Base-by-base conservation (phyloP, 2,329 filamentous ascomycete species). In the Nemania sp. region DNA sequence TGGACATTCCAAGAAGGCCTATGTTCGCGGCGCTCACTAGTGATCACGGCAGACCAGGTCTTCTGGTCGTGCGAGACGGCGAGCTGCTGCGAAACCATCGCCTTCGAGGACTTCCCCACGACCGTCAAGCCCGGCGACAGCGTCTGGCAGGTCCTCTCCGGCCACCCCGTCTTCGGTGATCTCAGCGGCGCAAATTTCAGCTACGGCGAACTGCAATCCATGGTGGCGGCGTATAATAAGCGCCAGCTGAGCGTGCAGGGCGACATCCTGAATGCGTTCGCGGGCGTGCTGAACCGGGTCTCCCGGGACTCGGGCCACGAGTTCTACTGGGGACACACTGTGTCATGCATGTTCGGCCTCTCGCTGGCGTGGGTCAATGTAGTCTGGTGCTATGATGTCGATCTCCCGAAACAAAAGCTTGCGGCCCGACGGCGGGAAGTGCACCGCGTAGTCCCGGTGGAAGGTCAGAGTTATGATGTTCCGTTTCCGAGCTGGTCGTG, bases 1-100 rank as follows among this genome's bases (percentile, higher is more conserved):
- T 73, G 71, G 70, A 72, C 70, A 10, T 73, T 73, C 51, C 70
- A 72, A 38, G 70, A 73, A 53, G 70, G 71, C 2, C 62, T 73
- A 5, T 73, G 71, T 52, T 72, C 70, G 5, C 62, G 59, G 0
- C 70, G 70, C 15, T 56, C 53, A 1, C 64, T 73, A 4, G 62
- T 69, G 1, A 61, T 72, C 41, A 64, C 67, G 4, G 11, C 32
- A n/a, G 49, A 66, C 20, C 71, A 73, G 51, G 57, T 72, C 18
- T 73, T 66, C 62, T 72, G 71, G 71, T 68, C 66, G n/a, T 73
- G 70, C 29, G 65, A 68, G n/a, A 57, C 58, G 5, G 60, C 70
- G 1, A 67, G 64, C 22, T 70, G 43, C 27, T 73, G 71, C 65
- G 71, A 73, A 38, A 43, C 52, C 32, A 70, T 73, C 43, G 67